phyloP scores from a whole-genome alignment of 2,329 filamentous ascomycete species.

The Macrophomina phaseolina region DNA sequence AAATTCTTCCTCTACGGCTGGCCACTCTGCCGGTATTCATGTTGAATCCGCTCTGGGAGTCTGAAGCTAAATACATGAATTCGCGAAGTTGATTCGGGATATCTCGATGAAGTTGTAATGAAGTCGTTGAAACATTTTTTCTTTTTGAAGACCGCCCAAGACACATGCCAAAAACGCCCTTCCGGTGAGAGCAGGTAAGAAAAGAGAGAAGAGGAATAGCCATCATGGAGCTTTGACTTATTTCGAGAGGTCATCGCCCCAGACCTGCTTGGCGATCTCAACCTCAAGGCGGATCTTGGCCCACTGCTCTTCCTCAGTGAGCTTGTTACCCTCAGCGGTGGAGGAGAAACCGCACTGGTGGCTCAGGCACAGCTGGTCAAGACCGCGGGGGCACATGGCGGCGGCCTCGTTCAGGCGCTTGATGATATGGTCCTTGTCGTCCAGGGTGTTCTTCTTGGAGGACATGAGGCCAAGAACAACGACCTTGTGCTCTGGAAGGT shows the following conservation, averaged over 20 bases:
- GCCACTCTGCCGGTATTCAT: constrained; percentile 13
- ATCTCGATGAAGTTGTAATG: constrained; percentile 7
- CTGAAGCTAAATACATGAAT: constrained; percentile 12
- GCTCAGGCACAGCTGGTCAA: constrained; percentile 62
- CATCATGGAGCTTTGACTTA: neutral
- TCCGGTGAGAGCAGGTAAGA: neutral
- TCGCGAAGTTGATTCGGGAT: constrained; percentile 28
- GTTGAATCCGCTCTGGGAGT: neutral
- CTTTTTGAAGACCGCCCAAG: constrained; percentile 6
- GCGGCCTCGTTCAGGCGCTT: constrained; percentile 45
- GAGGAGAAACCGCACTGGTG: constrained; percentile 65
- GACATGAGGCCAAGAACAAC: constrained; percentile 63
- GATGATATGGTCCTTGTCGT: constrained; percentile 53
- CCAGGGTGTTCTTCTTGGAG: constrained; percentile 63
- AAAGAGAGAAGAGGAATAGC: neutral
- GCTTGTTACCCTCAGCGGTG: constrained; percentile 63
- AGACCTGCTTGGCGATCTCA: constrained; percentile 63
- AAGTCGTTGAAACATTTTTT: constrained; percentile 27
- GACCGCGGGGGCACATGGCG: constrained; percentile 56
- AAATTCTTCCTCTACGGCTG: constrained; percentile 6
- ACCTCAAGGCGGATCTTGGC: constrained; percentile 61
- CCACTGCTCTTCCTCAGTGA: constrained; percentile 64
- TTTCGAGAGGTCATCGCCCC: constrained; percentile 55
- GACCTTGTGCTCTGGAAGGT: constrained; percentile 60
- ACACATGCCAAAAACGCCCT: constrained; percentile 7